Percentiles rank a stretch among this genome's conserved stretches.
Conservation (phyloP, 345 rosid genomes). For the Eutrema heterophyllum region DNA sequence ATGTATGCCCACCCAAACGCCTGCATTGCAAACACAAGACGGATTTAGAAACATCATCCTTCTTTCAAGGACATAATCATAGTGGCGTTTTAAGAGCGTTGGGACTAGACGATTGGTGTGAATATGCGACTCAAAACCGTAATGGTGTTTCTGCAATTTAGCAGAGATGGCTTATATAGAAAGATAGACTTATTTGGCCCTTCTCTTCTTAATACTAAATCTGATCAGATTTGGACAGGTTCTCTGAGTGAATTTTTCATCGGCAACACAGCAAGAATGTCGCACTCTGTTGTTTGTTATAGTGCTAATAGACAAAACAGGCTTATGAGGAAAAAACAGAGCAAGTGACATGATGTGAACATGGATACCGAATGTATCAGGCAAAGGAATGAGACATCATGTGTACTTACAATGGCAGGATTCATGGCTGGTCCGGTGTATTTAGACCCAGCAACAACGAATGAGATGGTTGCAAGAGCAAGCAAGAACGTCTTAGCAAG, state of each 20-base stretch:
- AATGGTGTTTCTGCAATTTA: not conserved
- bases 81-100: not conserved
- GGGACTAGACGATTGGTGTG: not conserved
- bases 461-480: constrained; percentile 54
- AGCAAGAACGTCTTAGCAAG: constrained; percentile 61
- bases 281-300: not conserved
- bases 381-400: not conserved
- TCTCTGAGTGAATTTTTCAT: not conserved
- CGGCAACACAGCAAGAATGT: not conserved
- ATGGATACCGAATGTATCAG: not conserved
- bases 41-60: not conserved
- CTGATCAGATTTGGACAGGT: not conserved
- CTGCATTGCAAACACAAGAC: constrained; percentile 37
- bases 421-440: constrained; percentile 99
- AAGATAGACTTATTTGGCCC: not conserved
- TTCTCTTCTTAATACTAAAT: not conserved
- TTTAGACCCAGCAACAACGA: constrained; percentile 56
- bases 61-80: not conserved
- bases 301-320: not conserved
- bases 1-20: constrained; percentile 97
- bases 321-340: not conserved
- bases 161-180: not conserved
- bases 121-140: not conserved
- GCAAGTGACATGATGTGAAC: not conserved
- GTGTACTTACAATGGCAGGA: constrained; percentile 85